Conservation (phyloP, 257 asterid species). For the Nicotiana undulata region DNA sequence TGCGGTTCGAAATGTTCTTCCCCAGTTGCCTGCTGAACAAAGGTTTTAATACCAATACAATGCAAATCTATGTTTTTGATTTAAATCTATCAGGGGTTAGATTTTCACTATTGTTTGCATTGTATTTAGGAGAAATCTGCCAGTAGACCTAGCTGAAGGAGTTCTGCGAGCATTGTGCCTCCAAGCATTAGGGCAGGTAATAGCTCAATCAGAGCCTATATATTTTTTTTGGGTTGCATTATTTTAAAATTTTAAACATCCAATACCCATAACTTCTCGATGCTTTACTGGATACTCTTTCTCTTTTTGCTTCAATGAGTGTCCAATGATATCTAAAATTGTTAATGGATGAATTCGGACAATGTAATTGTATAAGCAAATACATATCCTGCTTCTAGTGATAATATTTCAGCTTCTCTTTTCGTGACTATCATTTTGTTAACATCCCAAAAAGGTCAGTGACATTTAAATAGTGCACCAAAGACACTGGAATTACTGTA, state of each 20-base stretch:
- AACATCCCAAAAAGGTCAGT: background rate
- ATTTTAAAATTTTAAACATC: background rate
- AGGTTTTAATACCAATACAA: constrained; percentile 36
- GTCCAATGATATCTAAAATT: background rate
- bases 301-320: background rate
- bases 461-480: background rate
- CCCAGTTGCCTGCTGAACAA: constrained; percentile 71
- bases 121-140: constrained; percentile 67
- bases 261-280: background rate
- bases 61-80: background rate
- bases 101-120: constrained; percentile 17
- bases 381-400: background rate
- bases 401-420: background rate
- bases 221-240: constrained; percentile 2
- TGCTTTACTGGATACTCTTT: background rate
- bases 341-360: background rate
- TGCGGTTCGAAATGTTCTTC: constrained; percentile 87
- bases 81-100: background rate
- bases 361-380: background rate
- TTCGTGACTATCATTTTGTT: background rate
- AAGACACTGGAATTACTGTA: background rate
- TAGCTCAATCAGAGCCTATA: constrained; percentile 9
- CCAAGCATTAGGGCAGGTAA: constrained; percentile 95
- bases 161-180: constrained; percentile 91
- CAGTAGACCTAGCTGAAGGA: constrained; percentile 97